Base-by-base conservation (phyloP, 2,329 filamentous ascomycete species). In the Drechslerella dactyloides region DNA sequence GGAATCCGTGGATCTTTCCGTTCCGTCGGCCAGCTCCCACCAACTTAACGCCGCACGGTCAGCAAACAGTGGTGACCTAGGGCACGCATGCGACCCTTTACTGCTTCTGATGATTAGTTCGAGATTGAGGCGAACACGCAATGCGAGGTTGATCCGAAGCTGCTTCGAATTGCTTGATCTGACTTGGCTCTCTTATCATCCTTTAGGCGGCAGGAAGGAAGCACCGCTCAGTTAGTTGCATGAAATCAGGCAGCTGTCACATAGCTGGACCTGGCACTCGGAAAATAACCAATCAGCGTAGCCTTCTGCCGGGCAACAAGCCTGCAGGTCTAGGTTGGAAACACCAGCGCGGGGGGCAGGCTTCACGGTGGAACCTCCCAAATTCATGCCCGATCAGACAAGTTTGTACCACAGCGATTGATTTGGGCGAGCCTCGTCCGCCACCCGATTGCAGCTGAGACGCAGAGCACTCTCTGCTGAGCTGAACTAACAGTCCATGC, bases 201-300 rank as follows among this genome's bases (percentile, higher is more conserved):
- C 52, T 72, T 58, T 72, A 72, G 68, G 68, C 66, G 66, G 59
- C 68, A 72, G 68, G 60, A 60, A 64, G 68, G 55, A 61, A 56
- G 44, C 50, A 52, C 27, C 15, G 7, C n/a, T 19, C 17, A 21
- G 7, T 19, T 10, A 48, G 37, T 24, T 24, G 60, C 27, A 60
- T 56, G 19, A 57, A 64, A 72, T 65, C 60, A 72, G 68, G 68
- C 68, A 72, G 60, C 68, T 72, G 68, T 61, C 59, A 52, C 60
- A 48, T 60, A 64, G 64, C 55, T 24, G 55, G 60, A 53, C 68
- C 68, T 55, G 55, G 68, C 55, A 56, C 51, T 57, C 60, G 68
- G 60, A 51, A 65, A 72, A 64, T 61, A 60, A 61, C 68, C 60
- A 72, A 65, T 65, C 30, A 51, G 27, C 30, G 15, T 8, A 5